phyloP scores from a whole-genome alignment of 805 yeast species.

The Metschnikowia cerradonensis region DNA sequence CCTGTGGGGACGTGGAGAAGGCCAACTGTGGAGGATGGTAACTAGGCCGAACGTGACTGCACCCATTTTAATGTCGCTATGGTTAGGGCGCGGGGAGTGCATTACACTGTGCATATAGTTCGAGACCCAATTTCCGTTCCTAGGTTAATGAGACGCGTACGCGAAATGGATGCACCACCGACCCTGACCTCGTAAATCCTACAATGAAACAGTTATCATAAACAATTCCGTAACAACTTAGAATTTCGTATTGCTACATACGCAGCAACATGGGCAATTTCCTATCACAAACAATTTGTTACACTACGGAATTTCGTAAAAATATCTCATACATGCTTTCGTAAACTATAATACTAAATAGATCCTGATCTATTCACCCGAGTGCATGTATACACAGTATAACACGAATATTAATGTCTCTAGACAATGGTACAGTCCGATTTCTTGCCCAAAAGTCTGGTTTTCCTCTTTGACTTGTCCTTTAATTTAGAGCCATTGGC shows the following conservation, averaged over 20 bases:
- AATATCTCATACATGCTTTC: not conserved
- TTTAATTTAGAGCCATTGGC: not conserved
- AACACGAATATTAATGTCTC: not conserved
- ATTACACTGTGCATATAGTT: not conserved
- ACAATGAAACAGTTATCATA: not conserved
- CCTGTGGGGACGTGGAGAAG: not conserved
- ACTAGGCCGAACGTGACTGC: not conserved
- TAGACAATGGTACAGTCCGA: constrained; percentile 1
- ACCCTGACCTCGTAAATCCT: not conserved
- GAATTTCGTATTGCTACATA: too few species aligned
- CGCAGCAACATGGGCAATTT: not conserved
- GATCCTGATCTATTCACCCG: not conserved
- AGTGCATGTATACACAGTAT: not conserved
- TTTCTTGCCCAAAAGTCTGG: constrained; percentile 2
- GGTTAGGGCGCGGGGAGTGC: not conserved
- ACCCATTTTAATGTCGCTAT: not conserved
- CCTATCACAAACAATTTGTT: too few species aligned
- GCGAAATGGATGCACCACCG: not conserved
- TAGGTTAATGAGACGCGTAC: constrained; percentile 4
- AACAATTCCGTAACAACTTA: too few species aligned
- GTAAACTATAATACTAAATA: not conserved
- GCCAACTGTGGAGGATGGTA: not conserved
- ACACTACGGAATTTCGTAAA: not conserved
- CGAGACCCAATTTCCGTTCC: not conserved
- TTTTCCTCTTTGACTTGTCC: not conserved